These are phyloP conservation scores for Raffaelea albimanens DNA, from an alignment of 2,329 filamentous ascomycete species.

Conservation along the genomic window DNA sequence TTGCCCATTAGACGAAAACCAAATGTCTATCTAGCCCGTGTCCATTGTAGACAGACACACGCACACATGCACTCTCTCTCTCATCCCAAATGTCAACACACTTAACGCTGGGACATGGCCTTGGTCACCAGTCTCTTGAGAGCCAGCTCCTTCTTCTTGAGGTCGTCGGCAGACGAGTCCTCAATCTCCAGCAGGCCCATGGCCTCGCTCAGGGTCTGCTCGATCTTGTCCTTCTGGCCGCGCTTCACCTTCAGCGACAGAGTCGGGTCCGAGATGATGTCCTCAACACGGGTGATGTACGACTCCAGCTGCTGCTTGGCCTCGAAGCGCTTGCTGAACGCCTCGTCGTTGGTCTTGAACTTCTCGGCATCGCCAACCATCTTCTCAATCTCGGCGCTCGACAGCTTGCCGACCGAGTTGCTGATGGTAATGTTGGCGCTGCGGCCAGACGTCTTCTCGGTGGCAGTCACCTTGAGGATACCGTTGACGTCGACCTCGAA, in stretches of 20 bases:
- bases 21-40: too few relatives aligned
- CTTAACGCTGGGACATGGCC: constrained; percentile 87
- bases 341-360: constrained; percentile 97
- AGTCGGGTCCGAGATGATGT: constrained; percentile 94
- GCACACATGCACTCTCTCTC: too few relatives aligned
- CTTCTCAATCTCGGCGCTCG: constrained; percentile 86
- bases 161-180: constrained; percentile 81
- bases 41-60: too few relatives aligned
- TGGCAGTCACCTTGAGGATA: constrained; percentile 98
- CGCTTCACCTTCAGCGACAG: constrained; percentile 97
- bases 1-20: neutral
- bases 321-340: constrained; percentile 99
- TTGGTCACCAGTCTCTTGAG: constrained; percentile 98
- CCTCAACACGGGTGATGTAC: constrained; percentile 97
- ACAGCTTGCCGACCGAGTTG: constrained; percentile 99
- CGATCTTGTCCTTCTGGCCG: constrained; percentile 99
- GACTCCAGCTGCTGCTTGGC: constrained; percentile 98
- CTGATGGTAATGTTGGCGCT: constrained; percentile 99
- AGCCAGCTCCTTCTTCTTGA: constrained; percentile 99
- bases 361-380: constrained; percentile 99
- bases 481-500: constrained; percentile 99
- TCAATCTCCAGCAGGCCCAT: constrained; percentile 97
- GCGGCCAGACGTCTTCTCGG: constrained; percentile 96
- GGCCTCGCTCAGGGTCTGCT: constrained; percentile 90
- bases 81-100: neutral